Conservation (phyloP, 441 rosid genomes). For the Populus hybrid region DNA sequence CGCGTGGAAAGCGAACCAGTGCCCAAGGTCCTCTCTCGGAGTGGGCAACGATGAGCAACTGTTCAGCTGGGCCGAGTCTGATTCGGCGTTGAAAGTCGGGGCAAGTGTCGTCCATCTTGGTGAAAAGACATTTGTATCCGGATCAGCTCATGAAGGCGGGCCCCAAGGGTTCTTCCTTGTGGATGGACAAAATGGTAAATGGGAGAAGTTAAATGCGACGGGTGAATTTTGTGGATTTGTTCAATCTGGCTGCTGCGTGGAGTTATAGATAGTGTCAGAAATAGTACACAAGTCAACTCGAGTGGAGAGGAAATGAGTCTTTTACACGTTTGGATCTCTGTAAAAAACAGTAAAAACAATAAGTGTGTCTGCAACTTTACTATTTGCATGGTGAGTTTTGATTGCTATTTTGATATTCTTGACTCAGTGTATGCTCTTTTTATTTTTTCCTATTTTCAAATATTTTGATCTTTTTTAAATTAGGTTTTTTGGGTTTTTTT, state of each 20-base stretch:
- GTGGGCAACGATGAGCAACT: conserved; percentile 19
- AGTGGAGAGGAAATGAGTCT: not conserved
- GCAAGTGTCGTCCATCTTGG: conserved; percentile 30
- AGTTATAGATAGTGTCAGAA: conserved; percentile 21
- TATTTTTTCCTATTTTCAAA: no score
- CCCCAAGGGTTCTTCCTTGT: conserved; percentile 29
- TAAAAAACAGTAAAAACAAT: no score
- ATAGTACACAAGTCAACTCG: not conserved
- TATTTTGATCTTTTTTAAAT: no score
- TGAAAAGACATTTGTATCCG: conserved; percentile 29
- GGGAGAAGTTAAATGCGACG: conserved; percentile 17
- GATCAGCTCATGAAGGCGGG: conserved; percentile 41
- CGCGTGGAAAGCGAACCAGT: conserved; percentile 34
- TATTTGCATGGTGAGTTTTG: not conserved
- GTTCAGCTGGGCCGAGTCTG: conserved; percentile 25
- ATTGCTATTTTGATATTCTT: not conserved
- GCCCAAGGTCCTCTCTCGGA: conserved; percentile 39
- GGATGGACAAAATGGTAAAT: conserved; percentile 31
- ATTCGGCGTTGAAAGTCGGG: conserved; percentile 22
- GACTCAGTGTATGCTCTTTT: no score
- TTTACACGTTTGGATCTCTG: not conserved
- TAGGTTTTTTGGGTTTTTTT: no score
- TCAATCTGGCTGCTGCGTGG: conserved; percentile 43
- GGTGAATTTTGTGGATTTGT: conserved; percentile 30
- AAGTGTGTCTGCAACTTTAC: not conserved